Evolutionary conservation across 2,329 filamentous ascomycete genomes (phyloP).

Genomic region (Aureobasidium leucospermi): DNA sequence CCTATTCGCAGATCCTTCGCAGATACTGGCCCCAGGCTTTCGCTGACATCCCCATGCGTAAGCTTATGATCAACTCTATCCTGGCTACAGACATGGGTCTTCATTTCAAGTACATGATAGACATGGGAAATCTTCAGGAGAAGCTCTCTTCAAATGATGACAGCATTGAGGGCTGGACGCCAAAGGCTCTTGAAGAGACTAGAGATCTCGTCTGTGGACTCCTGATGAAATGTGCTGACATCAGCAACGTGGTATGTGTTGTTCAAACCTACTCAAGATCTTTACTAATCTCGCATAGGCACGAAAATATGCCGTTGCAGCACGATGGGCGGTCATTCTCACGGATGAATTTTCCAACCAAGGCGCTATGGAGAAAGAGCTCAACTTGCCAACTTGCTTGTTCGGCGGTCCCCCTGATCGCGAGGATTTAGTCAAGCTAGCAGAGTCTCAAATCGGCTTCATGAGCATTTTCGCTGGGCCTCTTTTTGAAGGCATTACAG

Average conservation of each 20-base stretch:
- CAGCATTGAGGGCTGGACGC: constrained; percentile 64
- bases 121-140: constrained; percentile 70
- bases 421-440: constrained; percentile 74
- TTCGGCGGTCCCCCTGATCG: constrained; percentile 72
- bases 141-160: constrained; percentile 62
- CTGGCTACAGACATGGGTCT: constrained; percentile 95
- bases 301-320: constrained; percentile 71
- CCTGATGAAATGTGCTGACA: constrained; percentile 96
- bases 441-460: constrained; percentile 85
- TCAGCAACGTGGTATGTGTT: constrained; percentile 84
- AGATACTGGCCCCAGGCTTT: constrained; percentile 85
- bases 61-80: constrained; percentile 94
- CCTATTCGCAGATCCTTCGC: constrained; percentile 90
- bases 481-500: constrained; percentile 79
- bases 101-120: constrained; percentile 95
- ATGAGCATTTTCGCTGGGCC: constrained; percentile 95
- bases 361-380: constrained; percentile 80
- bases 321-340: constrained; percentile 87
- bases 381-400: constrained; percentile 80
- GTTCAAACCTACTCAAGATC: neutral
- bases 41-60: constrained; percentile 69
- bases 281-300: constrained; percentile 46
- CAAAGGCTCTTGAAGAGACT: constrained; percentile 66
- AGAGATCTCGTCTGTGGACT: constrained; percentile 79
- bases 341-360: constrained; percentile 93